These are phyloP conservation scores for Lepiota venenata DNA, from an alignment of 768 basidiomycete species.

Conservation along the genomic window DNA sequence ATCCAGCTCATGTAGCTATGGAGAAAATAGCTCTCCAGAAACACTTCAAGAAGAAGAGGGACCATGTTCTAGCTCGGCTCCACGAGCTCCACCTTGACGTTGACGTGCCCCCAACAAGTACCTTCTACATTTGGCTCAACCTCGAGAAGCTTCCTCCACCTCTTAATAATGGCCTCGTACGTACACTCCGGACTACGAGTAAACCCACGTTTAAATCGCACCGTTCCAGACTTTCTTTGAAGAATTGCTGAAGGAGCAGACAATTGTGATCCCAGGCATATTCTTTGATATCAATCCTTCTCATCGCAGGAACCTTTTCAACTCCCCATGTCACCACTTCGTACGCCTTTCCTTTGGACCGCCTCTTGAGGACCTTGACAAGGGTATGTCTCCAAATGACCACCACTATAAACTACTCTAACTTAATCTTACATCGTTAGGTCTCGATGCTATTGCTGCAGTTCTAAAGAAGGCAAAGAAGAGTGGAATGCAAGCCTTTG, in stretches of 20 bases:
- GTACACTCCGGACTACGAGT: conserved; percentile 10
- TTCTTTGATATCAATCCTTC: conserved; percentile 85
- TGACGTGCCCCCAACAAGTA: conserved; percentile 68
- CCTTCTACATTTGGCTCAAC: conserved; percentile 96
- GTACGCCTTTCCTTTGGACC: conserved; percentile 87
- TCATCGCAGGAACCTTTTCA: conserved; percentile 85
- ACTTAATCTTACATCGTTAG: conserved; percentile 27
- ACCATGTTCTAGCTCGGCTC: conserved; percentile 84
- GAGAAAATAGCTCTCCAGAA: conserved; percentile 86
- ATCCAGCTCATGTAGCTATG: conserved; percentile 58
- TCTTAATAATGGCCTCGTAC: conserved; percentile 81
- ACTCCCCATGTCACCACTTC: conserved; percentile 88
- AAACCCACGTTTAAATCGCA: neutral
- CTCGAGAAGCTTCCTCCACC: conserved; percentile 76
- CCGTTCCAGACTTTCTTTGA: conserved; percentile 80
- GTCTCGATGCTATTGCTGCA: conserved; percentile 82
- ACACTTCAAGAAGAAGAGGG: conserved; percentile 90
- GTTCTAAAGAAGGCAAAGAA: conserved; percentile 69
- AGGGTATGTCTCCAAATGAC: conserved; percentile 39
- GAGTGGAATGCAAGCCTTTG: conserved; percentile 58
- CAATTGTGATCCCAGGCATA: conserved; percentile 88
- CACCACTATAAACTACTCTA: conserved; percentile 5
- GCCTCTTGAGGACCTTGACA: conserved; percentile 74
- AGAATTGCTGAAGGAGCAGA: conserved; percentile 85
- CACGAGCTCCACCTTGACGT: conserved; percentile 77